Evolutionary conservation across 2,329 filamentous ascomycete genomes (phyloP).

Genomic region (Sporothrix dimorphospora): DNA sequence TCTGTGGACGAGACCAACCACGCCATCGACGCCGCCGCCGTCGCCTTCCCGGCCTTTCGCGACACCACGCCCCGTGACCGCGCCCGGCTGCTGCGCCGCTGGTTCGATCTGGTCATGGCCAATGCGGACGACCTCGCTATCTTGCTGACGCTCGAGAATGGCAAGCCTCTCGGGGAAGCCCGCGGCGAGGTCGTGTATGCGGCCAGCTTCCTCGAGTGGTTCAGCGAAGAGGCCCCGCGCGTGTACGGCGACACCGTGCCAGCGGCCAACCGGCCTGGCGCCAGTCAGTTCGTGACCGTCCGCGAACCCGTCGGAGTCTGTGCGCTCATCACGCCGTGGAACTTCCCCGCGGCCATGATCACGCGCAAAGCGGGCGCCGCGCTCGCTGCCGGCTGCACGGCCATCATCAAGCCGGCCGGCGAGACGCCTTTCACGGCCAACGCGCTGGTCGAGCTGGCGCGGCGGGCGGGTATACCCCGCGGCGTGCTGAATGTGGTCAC

Average conservation of each 20-base stretch:
- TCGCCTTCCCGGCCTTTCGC: constrained; percentile 72
- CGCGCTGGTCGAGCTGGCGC: constrained; percentile 81
- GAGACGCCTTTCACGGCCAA: constrained; percentile 93
- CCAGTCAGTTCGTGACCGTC: constrained; percentile 75
- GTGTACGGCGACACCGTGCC: constrained; percentile 76
- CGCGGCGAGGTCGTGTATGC: constrained; percentile 73
- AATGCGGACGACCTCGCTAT: constrained; percentile 80
- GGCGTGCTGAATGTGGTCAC: constrained; percentile 92
- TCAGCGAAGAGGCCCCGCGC: constrained; percentile 75
- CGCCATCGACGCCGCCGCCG: constrained; percentile 79
- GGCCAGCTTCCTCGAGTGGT: constrained; percentile 79
- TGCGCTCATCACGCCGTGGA: constrained; percentile 85
- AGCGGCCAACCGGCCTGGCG: constrained; percentile 67
- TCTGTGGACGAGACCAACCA: constrained; percentile 64
- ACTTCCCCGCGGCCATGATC: constrained; percentile 81
- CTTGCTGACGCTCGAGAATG: constrained; percentile 88
- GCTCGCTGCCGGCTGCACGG: constrained; percentile 89
- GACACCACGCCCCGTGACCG: constrained; percentile 74
- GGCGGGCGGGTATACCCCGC: constrained; percentile 84
- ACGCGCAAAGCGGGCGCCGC: constrained; percentile 72
- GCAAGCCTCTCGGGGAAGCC: constrained; percentile 78
- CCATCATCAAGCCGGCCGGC: constrained; percentile 86
- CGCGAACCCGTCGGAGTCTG: constrained; percentile 86
- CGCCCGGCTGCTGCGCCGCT: constrained; percentile 72
- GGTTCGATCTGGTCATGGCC: constrained; percentile 79